Evolutionary conservation across 768 basidiomycete species (phyloP), one percentile per base, ranked within the genome.

Genomic region (Lentinula raphanica): DNA sequence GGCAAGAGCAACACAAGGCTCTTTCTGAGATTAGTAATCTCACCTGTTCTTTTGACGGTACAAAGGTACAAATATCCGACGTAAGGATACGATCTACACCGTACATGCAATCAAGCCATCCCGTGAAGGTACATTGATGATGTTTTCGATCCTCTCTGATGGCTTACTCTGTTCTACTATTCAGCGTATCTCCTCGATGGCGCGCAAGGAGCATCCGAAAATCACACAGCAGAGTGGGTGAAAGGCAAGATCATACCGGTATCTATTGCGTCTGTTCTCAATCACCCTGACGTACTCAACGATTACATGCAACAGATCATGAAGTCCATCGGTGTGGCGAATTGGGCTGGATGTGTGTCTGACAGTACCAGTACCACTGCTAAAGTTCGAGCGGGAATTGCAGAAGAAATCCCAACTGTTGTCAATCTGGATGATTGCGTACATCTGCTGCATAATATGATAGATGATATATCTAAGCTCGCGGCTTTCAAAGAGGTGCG

Each of bases 351-450:
- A 2, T 56, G 54, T 1, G 60, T 46, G 19, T 68, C 67, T 0
- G 69, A 70, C 49, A 64, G 65, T 38, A 68, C 69, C 7, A 63
- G 63, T 2, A 67, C 65, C 29, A 67, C 63, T 6, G 17, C 39
- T 32, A 49, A 49, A 2, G 63, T 60, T 25, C 44, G 59, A 17
- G 32, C 57, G 29, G 35, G 59, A 2, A 17, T 64, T 23, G 35
- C 38, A 9, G 48, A 48, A 8, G 49, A 62, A 36, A 54, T 59
- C 29, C 60, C 62, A 3, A 62, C 57, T 54, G 64, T 68, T 21
- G 32, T 66, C 17, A 49, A 62, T 38, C 55, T 66, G n/a, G 38
- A 58, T n/a, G 65, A 68, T 56, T 38, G 58, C 6, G 57, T 58
- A 21, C 66, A 68, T 51, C 54, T 48, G 13, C 17, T 68, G 9